phyloP scores from a whole-genome alignment of 202 grass and related monocot species.

The Saccharum hybrid region DNA sequence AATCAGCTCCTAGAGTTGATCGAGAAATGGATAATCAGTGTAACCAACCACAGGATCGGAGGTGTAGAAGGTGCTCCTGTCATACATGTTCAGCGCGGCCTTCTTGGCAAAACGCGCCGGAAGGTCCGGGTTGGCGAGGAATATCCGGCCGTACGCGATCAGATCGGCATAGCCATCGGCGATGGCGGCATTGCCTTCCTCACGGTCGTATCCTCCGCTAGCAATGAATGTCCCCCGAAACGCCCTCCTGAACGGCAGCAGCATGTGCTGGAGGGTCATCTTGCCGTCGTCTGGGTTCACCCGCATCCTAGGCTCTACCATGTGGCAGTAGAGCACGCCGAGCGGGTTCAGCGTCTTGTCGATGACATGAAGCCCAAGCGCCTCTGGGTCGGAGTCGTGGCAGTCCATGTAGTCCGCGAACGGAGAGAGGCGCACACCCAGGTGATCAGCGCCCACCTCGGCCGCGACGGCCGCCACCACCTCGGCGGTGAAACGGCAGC shows the following conservation, averaged over 20 bases:
- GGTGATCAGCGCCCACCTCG: background rate
- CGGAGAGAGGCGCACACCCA: background rate
- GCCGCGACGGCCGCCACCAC: background rate
- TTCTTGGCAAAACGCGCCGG: background rate
- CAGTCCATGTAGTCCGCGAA: background rate
- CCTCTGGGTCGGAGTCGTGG: background rate
- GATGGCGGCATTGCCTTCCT: background rate
- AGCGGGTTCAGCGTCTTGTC: background rate
- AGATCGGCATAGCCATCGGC: background rate
- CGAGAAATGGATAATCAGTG: constrained; percentile 1
- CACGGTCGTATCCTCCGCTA: background rate
- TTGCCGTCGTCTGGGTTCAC: background rate
- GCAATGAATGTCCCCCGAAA: background rate
- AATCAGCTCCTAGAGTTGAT: background rate
- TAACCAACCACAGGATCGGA: background rate
- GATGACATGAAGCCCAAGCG: background rate
- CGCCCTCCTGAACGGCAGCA: background rate
- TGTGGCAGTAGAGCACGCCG: background rate
- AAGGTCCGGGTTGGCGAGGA: background rate
- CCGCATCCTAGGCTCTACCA: background rate
- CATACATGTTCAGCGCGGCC: background rate
- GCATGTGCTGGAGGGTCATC: background rate
- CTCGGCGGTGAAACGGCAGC: background rate
- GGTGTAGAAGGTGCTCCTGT: constrained; percentile 4
- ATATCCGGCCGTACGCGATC: background rate